Evolutionary conservation across 164 flowering plant species (phyloP).

Genomic region (Aristolochia californica): DNA sequence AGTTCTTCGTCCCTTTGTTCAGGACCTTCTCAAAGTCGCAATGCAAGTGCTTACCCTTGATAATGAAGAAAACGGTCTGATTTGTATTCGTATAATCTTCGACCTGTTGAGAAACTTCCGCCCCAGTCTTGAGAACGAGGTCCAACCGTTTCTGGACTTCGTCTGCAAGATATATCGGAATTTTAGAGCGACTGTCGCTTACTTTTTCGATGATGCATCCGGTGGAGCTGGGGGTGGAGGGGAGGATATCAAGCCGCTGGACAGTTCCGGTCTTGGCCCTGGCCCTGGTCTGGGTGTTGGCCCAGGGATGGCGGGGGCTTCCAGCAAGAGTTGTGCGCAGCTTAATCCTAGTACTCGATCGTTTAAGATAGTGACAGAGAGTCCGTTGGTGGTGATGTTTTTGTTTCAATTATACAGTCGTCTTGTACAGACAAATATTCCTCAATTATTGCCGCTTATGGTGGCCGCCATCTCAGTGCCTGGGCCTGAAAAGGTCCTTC

Average conservation of each 20-base stretch:
- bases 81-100: conserved; percentile 82
- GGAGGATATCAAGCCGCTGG: conserved; percentile 55
- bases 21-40: conserved; percentile 86
- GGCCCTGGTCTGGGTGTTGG: conserved; percentile 3
- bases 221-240: conserved; percentile 7
- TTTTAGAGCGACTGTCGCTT: conserved; percentile 64
- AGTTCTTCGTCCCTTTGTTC: conserved; percentile 91
- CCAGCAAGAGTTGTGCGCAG: conserved; percentile 14
- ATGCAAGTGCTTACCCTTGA: conserved; percentile 89
- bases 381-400: conserved; percentile 96
- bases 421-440: conserved; percentile 90
- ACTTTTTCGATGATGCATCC: conserved; percentile 57
- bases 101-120: conserved; percentile 85
- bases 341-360: conserved; percentile 89
- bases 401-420: conserved; percentile 78
- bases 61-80: conserved; percentile 90
- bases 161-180: conserved; percentile 91
- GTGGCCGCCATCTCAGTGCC: conserved; percentile 91
- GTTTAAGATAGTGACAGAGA: conserved; percentile 90
- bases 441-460: conserved; percentile 83
- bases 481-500: conserved; percentile 83
- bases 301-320: conserved; percentile 5
- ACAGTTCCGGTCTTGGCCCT: conserved; percentile 5
- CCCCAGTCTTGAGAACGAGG: conserved; percentile 70
- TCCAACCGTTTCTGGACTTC: conserved; percentile 93